Base-by-base conservation (phyloP, 2,329 filamentous ascomycete genomes). In the Eutypa lata region DNA sequence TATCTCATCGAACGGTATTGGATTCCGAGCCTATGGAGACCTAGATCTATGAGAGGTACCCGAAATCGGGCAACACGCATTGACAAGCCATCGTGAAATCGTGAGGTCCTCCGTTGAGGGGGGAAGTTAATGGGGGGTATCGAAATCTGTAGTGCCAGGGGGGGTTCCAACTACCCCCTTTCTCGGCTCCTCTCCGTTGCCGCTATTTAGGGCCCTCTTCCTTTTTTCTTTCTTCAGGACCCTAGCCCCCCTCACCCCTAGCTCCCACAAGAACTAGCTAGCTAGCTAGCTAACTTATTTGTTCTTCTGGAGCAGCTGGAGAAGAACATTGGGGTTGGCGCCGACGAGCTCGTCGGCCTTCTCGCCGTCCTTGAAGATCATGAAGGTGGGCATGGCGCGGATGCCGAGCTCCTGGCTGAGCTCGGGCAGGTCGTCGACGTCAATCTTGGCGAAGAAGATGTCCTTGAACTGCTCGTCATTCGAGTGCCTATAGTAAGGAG, bases 311-410 rank as follows among this genome's bases (percentile, higher is more conserved):
- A 77, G 62, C n/a, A 75, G 62, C 26, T 56, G 71, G 72, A 82
- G 72, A 54, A 96, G 74, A n/a, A 80, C 84, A 47, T 73, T 70
- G n/a, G 87, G 87, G 75, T 91, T 91, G 65, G 91, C 91, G 57
- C 92, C 92, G 26, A 94, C 83, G 53, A 96, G 75, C 74, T 90
- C 87, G 43, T 74, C 78, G 35, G 85, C 72, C 78, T 89, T 88
- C 71, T 90, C 71, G 60, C 89, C 91, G 62, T 86, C 73, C 81
- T 91, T 89, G 83, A 91, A 96, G 67, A 95, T 72, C 52, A 89
- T 67, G 77, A 97, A 96, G 26, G 91, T 95, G 52, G 93, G 92
- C 91, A 97, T 96, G 69, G 92, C 91, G 63, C 89, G 85, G 71
- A 97, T 83, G 59, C 83, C 84, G 58, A 94, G 84, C 68, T 94